Conservation (phyloP, 2,329 filamentous ascomycete species). For the Rhynchosporium agropyri region DNA sequence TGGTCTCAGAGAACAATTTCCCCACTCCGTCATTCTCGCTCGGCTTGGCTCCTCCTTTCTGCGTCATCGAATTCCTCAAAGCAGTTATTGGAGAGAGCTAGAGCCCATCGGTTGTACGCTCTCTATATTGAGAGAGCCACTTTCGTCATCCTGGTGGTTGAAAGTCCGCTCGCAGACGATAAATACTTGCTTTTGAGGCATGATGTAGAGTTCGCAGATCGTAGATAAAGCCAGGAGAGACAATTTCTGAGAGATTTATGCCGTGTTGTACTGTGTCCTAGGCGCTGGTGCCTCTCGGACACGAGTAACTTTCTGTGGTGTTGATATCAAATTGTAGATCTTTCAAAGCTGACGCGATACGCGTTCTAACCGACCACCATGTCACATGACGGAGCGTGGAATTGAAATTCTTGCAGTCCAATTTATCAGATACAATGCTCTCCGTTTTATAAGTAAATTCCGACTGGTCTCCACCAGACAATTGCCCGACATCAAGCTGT, state of each 20-base stretch:
- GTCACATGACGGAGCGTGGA: too few relatives aligned
- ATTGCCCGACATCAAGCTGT: too few relatives aligned
- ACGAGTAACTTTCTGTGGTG: too few relatives aligned
- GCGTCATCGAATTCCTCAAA: neutral
- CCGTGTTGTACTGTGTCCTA: neutral
- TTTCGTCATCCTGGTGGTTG: neutral
- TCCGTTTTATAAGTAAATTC: too few relatives aligned
- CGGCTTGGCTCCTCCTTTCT: neutral
- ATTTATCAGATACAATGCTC: too few relatives aligned
- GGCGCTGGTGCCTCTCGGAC: neutral
- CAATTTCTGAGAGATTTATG: neutral
- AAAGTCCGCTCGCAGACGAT: neutral
- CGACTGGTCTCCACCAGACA: too few relatives aligned
- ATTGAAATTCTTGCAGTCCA: too few relatives aligned
- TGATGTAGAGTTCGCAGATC: neutral
- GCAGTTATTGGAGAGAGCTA: neutral
- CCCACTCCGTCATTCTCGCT: neutral
- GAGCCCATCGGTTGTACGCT: conserved; percentile 10
- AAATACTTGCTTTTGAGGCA: neutral
- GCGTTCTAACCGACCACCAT: too few relatives aligned
- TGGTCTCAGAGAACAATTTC: neutral
- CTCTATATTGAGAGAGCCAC: neutral
- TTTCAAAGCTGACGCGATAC: too few relatives aligned
- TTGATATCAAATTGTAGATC: too few relatives aligned
- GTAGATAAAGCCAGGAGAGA: neutral